Base-by-base conservation (phyloP, 2,329 filamentous ascomycete species). In the Apiospora hydei region DNA sequence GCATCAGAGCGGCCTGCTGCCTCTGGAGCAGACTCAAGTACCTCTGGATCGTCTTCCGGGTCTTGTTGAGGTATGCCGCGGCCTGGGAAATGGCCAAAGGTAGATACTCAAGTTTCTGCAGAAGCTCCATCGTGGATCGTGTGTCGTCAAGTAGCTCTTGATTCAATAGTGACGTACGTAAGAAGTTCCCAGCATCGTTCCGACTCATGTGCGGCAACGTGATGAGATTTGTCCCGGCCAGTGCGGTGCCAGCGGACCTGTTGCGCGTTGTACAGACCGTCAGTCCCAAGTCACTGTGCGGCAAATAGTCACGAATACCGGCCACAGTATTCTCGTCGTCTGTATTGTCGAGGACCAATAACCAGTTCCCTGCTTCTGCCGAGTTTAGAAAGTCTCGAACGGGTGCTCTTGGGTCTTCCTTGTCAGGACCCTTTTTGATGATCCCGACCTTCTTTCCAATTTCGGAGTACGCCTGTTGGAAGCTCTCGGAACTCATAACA, bases 291-390 rank as follows among this genome's bases (percentile, higher is more conserved):
- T 79, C 73, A 26, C 69, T 71, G 13, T 30, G 4, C 1, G 69
- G 64, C 1, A 72, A 18, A 43, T 71, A 69, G 0, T 44, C 5
- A 1, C 18, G 14, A 16, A 72, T 49, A 47, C 71, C 71, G 34
- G 44, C 71, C 8, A 71, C 38, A 3, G 64, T 7, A 0, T 49
- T 41, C 4, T 41, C 21, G 69, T 86, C 82, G 70, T 86, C 83
- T 10, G 82, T 82, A 71, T 85, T 86, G 69, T 87, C 84, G 10
- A 86, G 68, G 51, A 87, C 76, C 64, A 86, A 71, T 1, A 87
- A 77, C 85, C 83, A 86, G 1, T 73, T 71, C 2, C 79, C 77
- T 2, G 64, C 71, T 18, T 53, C 72, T 10, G 72, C 69, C 69
- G 76, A 1, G 44, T 77, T 80, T 1, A 86, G 73, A 18, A 74